Base-by-base conservation (phyloP, 352 stramenopile genomes). In the Phytophthora sojae region DNA sequence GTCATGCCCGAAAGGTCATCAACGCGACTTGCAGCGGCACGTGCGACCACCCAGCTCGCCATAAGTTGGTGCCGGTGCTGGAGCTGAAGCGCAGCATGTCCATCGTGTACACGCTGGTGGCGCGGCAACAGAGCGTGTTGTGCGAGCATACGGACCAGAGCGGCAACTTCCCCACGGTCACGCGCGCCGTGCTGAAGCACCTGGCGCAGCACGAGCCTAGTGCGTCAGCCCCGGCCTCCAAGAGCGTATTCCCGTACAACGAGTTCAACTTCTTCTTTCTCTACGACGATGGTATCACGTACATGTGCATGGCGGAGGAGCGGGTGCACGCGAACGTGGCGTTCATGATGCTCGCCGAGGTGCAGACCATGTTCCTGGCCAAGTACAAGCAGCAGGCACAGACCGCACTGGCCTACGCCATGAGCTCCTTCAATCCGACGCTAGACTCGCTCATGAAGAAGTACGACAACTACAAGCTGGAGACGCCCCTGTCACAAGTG, bases 261-360 rank as follows among this genome's bases (percentile, higher is more conserved):
- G 77, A 90, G 23, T 93, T 80, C 76, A 91, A 92, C 52, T 96
- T 94, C 61, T 94, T 93, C 67, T 96, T 94, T 47, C 79, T 94
- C 8, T 61, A 84, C 45, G 82, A 91, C 26, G 81, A 92, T 23
- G 84, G 79, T 0, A 70, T 96, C n/a, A 86, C 85, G 53, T 96
- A 85, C 64, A 90, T 94, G 82, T 96, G 88, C 61, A 93, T 96
- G 86, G 87, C 85, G 1, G 85, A 94, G 52, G 84, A 90, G 55
- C 78, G 82, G n/a, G 86, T 96, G 19, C 79, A 94, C 47, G 79
- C 84, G 1, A 90, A 90, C 23, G 82, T 93, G 2, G 87, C 89
- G 23, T 93, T 94, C 55, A 68, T 79, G 64, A 89, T 94, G 83
- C 79, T 96, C 17, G 72, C 60, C 4, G 87, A 95, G 60, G 73